Evolutionary conservation across 228 moss, liverwort and hornwort species (phyloP), one percentile per base, ranked within the genome.

Genomic region (Sphagnum magellanicum): DNA sequence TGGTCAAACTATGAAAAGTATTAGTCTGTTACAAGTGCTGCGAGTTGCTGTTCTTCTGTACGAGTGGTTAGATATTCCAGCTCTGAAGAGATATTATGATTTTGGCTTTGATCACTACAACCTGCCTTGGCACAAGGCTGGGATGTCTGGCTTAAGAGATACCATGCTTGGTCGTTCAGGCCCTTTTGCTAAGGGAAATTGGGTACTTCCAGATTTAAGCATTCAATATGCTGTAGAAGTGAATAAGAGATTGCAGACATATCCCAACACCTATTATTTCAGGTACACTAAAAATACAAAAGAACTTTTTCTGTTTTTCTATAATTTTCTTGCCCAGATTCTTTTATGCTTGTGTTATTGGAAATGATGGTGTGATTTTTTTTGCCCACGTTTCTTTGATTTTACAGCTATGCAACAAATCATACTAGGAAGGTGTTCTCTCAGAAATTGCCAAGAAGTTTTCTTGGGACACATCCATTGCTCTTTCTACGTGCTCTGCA

Each of bases 101-200:
- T 91, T 95, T 74, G 95, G 95, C 68, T 95, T 95, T 68, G 95
- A 92, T 59, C 95, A 95, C 79, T 95, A 92, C 77, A 78, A 86
- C 74, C 67, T 92, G 73, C 87, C 79, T 70, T 88, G 95, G 95
- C 89, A 78, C 16, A 83, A 90, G 78, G 79, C 78, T n/a, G 95
- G 95, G 63, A 71, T 95, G 5, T 64, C 6, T 61, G 95, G 95
- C 63, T 74, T 95, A 73, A 51, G 87, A 52, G 66, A 82, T 70
- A 67, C 81, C 62, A 70, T 95, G 17, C 61, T 80, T 55, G 87
- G 90, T 68, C 75, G 71, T 7, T 74, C 84, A 46, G 95, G 95
- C 52, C 95, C 95, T 49, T 95, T 95, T 68, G 84, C 78, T 47
- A n/a, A 67, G 59, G 80, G 74, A 32, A 87, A 95, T 68, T 95